Percentiles rank a stretch among this genome's conserved stretches.
Evolutionary conservation across 2,329 filamentous ascomycete genomes (phyloP).

Genomic region (Elsinoe ampelina): DNA sequence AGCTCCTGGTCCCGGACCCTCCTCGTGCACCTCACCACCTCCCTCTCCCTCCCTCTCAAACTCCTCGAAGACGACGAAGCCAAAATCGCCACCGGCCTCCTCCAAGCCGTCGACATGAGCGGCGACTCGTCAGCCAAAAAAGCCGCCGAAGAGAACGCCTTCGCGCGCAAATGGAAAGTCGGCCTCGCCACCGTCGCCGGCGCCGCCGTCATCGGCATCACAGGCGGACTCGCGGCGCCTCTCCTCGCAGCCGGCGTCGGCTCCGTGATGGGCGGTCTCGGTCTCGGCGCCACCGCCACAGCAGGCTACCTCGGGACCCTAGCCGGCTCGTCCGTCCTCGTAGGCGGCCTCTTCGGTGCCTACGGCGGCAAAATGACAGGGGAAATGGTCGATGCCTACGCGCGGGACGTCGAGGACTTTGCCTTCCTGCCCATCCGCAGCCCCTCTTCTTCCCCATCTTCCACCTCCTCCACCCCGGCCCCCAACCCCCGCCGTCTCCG

Average conservation of each 20-base stretch:
- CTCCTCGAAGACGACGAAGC: slow-evolving; percentile 41
- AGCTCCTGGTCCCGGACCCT: slow-evolving; percentile 29
- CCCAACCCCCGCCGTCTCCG: slow-evolving; percentile 49
- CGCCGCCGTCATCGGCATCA: slow-evolving; percentile 75
- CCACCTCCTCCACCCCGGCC: slow-evolving; percentile 31
- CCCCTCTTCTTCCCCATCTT: slow-evolving; percentile 22
- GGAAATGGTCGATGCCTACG: slow-evolving; percentile 81
- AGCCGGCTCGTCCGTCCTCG: slow-evolving; percentile 67
- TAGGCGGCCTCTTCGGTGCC: slow-evolving; percentile 84
- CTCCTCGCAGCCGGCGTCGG: slow-evolving; percentile 72
- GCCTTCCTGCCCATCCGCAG: slow-evolving; percentile 66
- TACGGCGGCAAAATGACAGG: slow-evolving; percentile 75
- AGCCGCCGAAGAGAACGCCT: slow-evolving; percentile 56
- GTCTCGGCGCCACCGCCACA: slow-evolving; percentile 62
- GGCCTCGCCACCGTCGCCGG: slow-evolving; percentile 81
- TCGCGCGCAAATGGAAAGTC: slow-evolving; percentile 66
- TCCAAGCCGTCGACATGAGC: slow-evolving; percentile 68
- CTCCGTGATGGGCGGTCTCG: slow-evolving; percentile 65
- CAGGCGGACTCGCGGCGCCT: slow-evolving; percentile 67
- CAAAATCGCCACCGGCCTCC: slow-evolving; percentile 63
- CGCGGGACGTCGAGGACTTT: slow-evolving; percentile 80
- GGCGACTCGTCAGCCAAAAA: slow-evolving; percentile 69
- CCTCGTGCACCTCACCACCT: slow-evolving; percentile 27
- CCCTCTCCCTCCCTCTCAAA: slow-evolving; percentile 25
- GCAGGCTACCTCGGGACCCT: slow-evolving; percentile 72